Percentiles rank a stretch among this genome's conserved stretches.
Evolutionary conservation across 768 basidiomycete species (phyloP).

Genomic region (Xanthoconium purpureum): DNA sequence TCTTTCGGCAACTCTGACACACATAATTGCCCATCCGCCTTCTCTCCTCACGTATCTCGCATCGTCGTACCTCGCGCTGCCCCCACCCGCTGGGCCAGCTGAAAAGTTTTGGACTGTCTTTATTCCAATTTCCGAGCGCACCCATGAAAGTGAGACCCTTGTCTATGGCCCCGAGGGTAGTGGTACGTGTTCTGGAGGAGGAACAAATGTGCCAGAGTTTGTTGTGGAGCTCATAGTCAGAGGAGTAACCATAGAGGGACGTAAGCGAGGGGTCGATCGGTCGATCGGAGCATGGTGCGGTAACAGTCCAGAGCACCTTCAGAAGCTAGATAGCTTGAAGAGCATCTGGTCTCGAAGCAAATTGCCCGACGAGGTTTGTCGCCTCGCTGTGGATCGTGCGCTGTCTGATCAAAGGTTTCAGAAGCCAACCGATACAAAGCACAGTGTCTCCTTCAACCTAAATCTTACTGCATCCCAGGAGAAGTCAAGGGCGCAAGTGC

Average conservation of each 20-base stretch:
- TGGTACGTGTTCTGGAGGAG: conserved; percentile 38
- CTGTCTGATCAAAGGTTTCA: conserved; percentile 15
- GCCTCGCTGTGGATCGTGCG: neutral
- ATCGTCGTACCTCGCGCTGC: conserved; percentile 65
- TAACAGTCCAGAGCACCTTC: conserved; percentile 43
- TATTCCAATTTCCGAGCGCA: conserved; percentile 61
- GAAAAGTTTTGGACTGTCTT: conserved; percentile 82
- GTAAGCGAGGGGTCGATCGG: conserved; percentile 56
- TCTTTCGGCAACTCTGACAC: conserved; percentile 63
- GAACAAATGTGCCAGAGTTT: conserved; percentile 43
- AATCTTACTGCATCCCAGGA: conserved; percentile 80
- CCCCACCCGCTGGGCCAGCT: conserved; percentile 59
- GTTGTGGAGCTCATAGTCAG: conserved; percentile 62
- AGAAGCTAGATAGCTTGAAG: conserved; percentile 51
- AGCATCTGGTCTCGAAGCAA: conserved; percentile 42
- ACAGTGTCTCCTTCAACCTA: conserved; percentile 84
- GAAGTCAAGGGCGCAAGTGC: conserved; percentile 74
- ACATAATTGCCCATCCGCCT: conserved; percentile 68
- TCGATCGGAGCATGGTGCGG: conserved; percentile 61
- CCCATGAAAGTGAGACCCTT: conserved; percentile 55
- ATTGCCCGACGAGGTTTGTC: conserved; percentile 32
- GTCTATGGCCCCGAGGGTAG: conserved; percentile 56
- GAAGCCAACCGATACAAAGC: conserved; percentile 55
- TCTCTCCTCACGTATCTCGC: conserved; percentile 66
- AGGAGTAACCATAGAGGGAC: conserved; percentile 39